Evolutionary conservation across 352 stramenopile species (phyloP).

Genomic region (Pythium aphanidermatum): DNA sequence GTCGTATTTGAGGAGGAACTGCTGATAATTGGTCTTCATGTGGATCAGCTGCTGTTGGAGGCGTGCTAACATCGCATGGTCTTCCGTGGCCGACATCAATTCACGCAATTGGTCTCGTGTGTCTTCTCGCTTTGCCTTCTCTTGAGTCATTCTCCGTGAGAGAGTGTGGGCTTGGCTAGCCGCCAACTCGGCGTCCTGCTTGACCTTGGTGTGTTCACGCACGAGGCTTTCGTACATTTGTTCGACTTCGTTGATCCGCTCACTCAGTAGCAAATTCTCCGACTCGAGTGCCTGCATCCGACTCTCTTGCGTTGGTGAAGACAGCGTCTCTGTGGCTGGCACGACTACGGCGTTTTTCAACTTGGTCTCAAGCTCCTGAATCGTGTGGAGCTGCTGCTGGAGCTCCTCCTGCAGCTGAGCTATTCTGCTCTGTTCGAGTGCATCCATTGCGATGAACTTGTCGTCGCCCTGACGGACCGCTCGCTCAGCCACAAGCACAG

Average conservation of each 20-base stretch:
- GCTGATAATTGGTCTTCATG: conserved; percentile 81
- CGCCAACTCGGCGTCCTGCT: conserved; percentile 53
- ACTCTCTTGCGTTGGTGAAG: neutral
- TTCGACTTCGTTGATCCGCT: conserved; percentile 68
- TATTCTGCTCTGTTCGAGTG: conserved; percentile 30
- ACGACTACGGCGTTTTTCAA: conserved; percentile 1
- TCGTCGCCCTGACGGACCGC: conserved; percentile 7
- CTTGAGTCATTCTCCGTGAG: conserved; percentile 28
- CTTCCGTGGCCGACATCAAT: conserved; percentile 74
- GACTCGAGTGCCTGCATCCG: conserved; percentile 24
- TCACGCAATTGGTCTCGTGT: conserved; percentile 62
- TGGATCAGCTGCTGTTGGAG: conserved; percentile 88
- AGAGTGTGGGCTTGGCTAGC: conserved; percentile 59
- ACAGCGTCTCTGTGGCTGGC: neutral
- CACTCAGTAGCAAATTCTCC: conserved; percentile 52
- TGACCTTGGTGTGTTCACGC: conserved; percentile 56
- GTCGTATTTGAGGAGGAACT: conserved; percentile 73
- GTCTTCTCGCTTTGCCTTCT: conserved; percentile 42
- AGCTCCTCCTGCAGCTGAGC: conserved; percentile 48
- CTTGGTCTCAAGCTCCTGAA: conserved; percentile 47
- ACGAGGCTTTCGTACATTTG: conserved; percentile 65
- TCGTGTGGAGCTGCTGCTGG: conserved; percentile 22
- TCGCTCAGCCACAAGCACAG: conserved; percentile 37
- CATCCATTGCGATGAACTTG: conserved; percentile 9
- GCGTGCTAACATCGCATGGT: conserved; percentile 86